Evolutionary conservation across 2,329 filamentous ascomycete genomes (phyloP).

Genomic region (Eutypella sp.): DNA sequence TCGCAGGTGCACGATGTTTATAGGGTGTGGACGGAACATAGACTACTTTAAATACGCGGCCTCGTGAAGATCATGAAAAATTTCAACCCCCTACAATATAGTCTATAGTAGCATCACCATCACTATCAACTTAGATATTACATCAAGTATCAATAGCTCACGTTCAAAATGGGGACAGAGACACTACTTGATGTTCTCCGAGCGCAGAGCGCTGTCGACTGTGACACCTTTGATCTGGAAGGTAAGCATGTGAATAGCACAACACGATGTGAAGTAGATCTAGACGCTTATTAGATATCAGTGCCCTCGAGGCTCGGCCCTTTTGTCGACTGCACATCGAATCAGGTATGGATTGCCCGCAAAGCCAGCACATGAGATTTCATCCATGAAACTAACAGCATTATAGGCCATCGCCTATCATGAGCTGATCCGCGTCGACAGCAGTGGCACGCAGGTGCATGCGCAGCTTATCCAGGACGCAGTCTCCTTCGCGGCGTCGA

Average conservation of each 20-base stretch:
- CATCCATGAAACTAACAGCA: conserved; percentile 1
- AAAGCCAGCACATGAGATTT: background rate
- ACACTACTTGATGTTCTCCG: conserved; percentile 39
- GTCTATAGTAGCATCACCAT: no score
- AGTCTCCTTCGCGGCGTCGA: conserved; percentile 27
- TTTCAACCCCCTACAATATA: no score
- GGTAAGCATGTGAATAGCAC: no score
- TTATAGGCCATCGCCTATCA: conserved; percentile 43
- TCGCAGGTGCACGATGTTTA: background rate
- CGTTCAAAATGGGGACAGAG: conserved; percentile 11
- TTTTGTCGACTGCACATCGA: conserved; percentile 50
- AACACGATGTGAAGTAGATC: no score
- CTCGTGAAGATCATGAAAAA: no score
- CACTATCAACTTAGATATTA: background rate
- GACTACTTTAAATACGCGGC: no score
- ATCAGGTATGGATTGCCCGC: conserved; percentile 35
- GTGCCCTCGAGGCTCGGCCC: conserved; percentile 41
- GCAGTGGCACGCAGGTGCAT: conserved; percentile 31
- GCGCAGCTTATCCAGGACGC: conserved; percentile 32
- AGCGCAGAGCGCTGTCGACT: conserved; percentile 41
- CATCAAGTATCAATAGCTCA: background rate
- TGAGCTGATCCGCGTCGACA: conserved; percentile 34
- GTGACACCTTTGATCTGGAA: conserved; percentile 46
- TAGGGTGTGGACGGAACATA: no score
- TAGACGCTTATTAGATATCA: conserved; percentile 13